These are phyloP conservation scores for Zygosaccharomyces bisporus DNA, from an alignment of 805 yeast species.

Conservation along the genomic window DNA sequence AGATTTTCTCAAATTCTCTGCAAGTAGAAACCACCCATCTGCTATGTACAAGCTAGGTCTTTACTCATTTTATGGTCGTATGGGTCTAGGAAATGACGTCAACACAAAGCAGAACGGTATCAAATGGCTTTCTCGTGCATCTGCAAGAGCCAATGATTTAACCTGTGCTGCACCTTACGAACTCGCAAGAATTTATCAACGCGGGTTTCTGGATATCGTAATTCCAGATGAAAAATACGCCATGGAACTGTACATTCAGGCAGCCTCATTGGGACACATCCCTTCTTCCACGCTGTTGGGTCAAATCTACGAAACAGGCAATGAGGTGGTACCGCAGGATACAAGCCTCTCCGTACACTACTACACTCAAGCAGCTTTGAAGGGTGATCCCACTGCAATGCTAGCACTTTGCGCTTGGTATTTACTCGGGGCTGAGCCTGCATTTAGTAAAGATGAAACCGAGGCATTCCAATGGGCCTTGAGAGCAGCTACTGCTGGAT, in stretches of 20 bases:
- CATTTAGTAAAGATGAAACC: conserved; percentile 65
- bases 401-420: conserved; percentile 96
- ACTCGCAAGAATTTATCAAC: conserved; percentile 75
- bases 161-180: conserved; percentile 95
- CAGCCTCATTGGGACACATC: conserved; percentile 82
- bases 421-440: conserved; percentile 84
- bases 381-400: conserved; percentile 88
- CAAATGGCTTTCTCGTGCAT: conserved; percentile 88
- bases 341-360: conserved; percentile 84
- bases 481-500: conserved; percentile 72
- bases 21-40: conserved; percentile 90
- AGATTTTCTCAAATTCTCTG: conserved; percentile 80
- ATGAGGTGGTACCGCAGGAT: conserved; percentile 65
- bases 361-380: conserved; percentile 84
- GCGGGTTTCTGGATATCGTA: conserved; percentile 82
- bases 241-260: conserved; percentile 76
- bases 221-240: conserved; percentile 83
- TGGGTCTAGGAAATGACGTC: conserved; percentile 72
- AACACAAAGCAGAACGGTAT: conserved; percentile 80
- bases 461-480: conserved; percentile 96
- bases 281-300: conserved; percentile 81
- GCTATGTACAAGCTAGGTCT: conserved; percentile 93
- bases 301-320: conserved; percentile 75
- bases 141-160: conserved; percentile 75
- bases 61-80: conserved; percentile 74